Conservation (phyloP, 2,329 filamentous ascomycete species). For the Phaeoacremonium minimum region DNA sequence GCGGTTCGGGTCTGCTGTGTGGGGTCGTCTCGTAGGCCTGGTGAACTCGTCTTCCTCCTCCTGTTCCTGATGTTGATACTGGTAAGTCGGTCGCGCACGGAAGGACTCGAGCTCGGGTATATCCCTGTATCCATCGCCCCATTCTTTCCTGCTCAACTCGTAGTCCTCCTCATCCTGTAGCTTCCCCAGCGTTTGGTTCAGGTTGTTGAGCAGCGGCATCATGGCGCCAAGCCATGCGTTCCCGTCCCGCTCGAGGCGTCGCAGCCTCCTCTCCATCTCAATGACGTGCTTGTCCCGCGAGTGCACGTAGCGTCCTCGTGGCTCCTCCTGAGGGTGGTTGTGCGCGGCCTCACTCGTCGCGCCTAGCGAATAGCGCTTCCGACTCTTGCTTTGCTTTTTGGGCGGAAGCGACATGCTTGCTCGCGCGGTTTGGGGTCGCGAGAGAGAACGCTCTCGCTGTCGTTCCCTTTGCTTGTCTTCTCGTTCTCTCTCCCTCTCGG, state of each 20-base stretch:
- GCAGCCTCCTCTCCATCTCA: conserved; percentile 43
- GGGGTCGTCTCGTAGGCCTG: neutral
- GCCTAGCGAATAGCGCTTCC: too few species aligned
- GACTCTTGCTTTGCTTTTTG: too few species aligned
- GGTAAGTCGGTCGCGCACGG: neutral
- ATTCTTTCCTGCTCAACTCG: neutral
- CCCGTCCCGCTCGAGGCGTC: conserved; percentile 39
- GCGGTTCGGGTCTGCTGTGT: neutral
- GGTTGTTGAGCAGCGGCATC: conserved; percentile 37
- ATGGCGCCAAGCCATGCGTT: conserved; percentile 40
- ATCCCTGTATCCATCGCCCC: neutral
- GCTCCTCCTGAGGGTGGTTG: neutral
- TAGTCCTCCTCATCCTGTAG: neutral
- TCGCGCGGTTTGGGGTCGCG: neutral
- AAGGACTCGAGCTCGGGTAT: neutral
- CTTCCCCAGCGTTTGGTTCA: conserved; percentile 29
- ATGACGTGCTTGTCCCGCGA: neutral
- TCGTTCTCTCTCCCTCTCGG: neutral
- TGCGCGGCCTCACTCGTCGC: too few species aligned
- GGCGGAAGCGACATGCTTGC: neutral
- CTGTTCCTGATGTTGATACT: neutral
- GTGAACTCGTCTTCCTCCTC: neutral
- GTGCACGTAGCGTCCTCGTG: neutral
- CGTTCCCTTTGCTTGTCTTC: neutral
- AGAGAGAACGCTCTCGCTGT: neutral